Evolutionary conservation across 305 asterid genomes (phyloP), one percentile per base, ranked within the genome.

Genomic region (Withania somnifera): DNA sequence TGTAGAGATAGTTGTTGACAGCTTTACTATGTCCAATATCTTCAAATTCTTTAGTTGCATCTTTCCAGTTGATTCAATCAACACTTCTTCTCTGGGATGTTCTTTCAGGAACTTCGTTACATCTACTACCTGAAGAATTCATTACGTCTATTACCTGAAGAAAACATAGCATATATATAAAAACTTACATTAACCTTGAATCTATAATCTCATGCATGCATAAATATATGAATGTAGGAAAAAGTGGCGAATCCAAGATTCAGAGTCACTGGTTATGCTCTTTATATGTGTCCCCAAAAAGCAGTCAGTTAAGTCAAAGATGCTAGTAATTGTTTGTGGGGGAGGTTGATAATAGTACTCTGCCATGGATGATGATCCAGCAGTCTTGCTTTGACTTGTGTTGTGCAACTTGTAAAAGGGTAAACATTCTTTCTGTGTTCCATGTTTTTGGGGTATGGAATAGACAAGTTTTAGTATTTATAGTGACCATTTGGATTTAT

Each of bases 21-120:
- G 63, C 84, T 85, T 88, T 87, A 84, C 90, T 84, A 50, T 89
- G 90, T 11, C 91, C 92, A 61, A 84, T 77, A 47, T 77, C 84
- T 50, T 84, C 90, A 79, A 86, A 87, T 42, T 82, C 88, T 81
- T 84, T 85, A 0, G 91, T 85, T 61, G 86, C 92, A 87, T 88
- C 88, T 84, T 85, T 34, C 89, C 90, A 7, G 87, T 85, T 17
- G 75, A 79, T 73, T 90, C 90, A n/a, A 87, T 47, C 89, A 88
- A 80, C 47, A 81, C 86, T 80, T 83, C 89, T 51, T 85, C 92
- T 22, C 90, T 90, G 17, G 89, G 91, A 54, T 89, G 91, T 64
- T 88, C 90, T 69, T 83, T 83, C 20, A 88, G 22, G 85, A 86
- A 90, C 82, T 54, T 77, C 13, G 88, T 84, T 82, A 87, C 87